Base-by-base conservation (phyloP, 1,284 basidiomycete genomes). In the Trichosporon asahii region DNA sequence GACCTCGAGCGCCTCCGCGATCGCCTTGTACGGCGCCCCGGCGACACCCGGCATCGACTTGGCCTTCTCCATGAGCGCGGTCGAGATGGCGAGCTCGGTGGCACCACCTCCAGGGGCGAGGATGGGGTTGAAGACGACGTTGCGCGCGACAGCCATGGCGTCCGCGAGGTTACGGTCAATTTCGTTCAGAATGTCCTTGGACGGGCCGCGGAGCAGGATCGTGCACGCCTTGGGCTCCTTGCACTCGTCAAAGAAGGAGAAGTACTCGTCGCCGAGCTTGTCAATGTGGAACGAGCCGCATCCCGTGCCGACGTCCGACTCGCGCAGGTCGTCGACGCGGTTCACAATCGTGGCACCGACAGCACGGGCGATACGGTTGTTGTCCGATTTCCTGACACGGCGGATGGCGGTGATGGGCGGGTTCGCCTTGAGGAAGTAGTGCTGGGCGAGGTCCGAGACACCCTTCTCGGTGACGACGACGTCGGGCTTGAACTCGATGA, bases 211-310 rank as follows among this genome's bases (percentile, higher is more conserved):
- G n/a, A 99, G 90, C 66, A 99, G 88, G 83, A 99, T 95, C 9
- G 96, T 98, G 87, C 96, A 99, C 2, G 97, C 96, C 85, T 98
- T 98, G 33, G 96, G 96, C n/a, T 88, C 87, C 63, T 86, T 86
- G 86, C 97, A 99, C 81, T 94, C 89, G 44, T 93, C 94, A 68
- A 98, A 87, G 89, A 98, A 98, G 55, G 95, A 92, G 82, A 98
- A 99, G 87, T 98, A 97, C 91, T 98, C 96, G 84, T 99, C 96
- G 31, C 96, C 96, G 23, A 99, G 90, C 85, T 99, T 98, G 82
- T 98, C 94, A 72, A 98, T 90, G 83, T 97, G 86, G 88, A 99
- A 99, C 5, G 97, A 86, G 11, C 97, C 96, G 79, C 96, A 99
- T 70, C 90, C 85, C 0, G 94, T 96, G 18, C 96, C 97, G 68